A percentile compares a stretch with the other conserved stretches of the same genome.
These are phyloP conservation scores for Mortierella sp. DNA, from an alignment of 371 early-diverging fungal species.

Conservation along the genomic window DNA sequence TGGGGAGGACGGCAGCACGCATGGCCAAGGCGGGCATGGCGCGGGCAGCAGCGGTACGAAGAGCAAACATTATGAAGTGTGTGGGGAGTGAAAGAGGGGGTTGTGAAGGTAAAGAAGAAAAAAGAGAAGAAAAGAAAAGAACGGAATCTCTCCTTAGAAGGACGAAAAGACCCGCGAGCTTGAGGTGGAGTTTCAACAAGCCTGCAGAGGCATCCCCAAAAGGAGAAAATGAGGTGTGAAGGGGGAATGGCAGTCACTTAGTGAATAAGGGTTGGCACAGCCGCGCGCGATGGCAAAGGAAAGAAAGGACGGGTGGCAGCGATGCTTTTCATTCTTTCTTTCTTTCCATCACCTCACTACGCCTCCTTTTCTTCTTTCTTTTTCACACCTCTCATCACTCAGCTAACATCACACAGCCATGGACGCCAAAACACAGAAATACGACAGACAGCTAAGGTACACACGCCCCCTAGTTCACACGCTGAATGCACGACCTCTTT, in stretches of 20 bases:
- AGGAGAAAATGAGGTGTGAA: conserved; percentile 3
- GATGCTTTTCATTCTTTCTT: not conserved
- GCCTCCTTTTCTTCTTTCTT: not conserved
- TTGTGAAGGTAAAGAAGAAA: not conserved
- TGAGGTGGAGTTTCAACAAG: conserved; percentile 1
- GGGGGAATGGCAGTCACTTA: not conserved
- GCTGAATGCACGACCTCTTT: not conserved
- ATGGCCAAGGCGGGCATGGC: conserved; percentile 55
- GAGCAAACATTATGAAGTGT: conserved; percentile 44
- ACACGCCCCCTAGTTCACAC: not conserved
- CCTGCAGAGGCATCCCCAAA: not conserved
- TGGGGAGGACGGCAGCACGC: conserved; percentile 44
- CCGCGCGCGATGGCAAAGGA: conserved; percentile 3
- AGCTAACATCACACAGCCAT: not conserved
- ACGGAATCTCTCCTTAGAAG: not conserved
- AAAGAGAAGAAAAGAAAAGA: not conserved
- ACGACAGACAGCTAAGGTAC: conserved; percentile 93
- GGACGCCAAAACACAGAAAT: conserved; percentile 79
- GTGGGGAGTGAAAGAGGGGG: not conserved
- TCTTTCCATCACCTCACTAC: not conserved
- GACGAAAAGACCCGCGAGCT: not conserved
- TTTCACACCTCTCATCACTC: not conserved
- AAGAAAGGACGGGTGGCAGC: not conserved
- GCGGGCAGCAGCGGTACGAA: conserved; percentile 51
- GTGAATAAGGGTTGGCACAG: not conserved